Conservation (phyloP, 2,329 filamentous ascomycete species). For the Monosporascus sp. region DNA sequence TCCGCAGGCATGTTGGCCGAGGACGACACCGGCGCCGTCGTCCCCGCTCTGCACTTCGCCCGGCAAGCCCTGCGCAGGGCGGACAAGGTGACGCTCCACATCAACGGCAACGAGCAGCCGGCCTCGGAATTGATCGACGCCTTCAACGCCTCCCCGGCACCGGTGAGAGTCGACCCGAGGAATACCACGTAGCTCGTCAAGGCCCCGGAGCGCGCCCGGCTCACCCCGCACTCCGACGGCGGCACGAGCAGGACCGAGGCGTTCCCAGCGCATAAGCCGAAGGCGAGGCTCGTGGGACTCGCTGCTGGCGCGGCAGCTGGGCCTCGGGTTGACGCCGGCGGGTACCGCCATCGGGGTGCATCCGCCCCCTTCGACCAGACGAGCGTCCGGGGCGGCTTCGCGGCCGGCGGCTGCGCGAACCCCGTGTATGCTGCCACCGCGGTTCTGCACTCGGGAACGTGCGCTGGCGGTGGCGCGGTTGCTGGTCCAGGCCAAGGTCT, state of each 20-base stretch:
- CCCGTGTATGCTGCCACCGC: too few species aligned
- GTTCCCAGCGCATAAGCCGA: neutral
- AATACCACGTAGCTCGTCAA: neutral
- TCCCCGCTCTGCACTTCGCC: neutral
- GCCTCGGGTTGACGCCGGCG: too few species aligned
- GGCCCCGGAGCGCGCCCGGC: neutral
- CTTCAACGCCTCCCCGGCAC: neutral
- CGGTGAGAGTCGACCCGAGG: neutral
- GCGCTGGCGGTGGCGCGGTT: too few species aligned
- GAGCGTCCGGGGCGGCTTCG: too few species aligned
- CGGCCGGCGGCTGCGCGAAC: too few species aligned
- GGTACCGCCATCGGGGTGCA: too few species aligned
- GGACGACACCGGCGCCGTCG: neutral
- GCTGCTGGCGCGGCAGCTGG: too few species aligned
- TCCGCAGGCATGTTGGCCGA: conserved; percentile 1
- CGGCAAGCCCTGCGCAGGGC: neutral
- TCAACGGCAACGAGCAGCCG: conserved; percentile 36
- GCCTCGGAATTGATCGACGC: conserved; percentile 1
- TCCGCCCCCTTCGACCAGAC: too few species aligned
- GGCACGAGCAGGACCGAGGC: neutral
- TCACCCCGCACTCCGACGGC: neutral
- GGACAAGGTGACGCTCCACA: conserved; percentile 17
- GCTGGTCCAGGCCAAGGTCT: too few species aligned
- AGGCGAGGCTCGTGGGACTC: too few species aligned
- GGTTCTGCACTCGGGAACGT: too few species aligned